Evolutionary conservation across 2,329 filamentous ascomycete genomes (phyloP), one percentile per base, ranked within the genome.

Genomic region (Pestalotiopsis sp.): DNA sequence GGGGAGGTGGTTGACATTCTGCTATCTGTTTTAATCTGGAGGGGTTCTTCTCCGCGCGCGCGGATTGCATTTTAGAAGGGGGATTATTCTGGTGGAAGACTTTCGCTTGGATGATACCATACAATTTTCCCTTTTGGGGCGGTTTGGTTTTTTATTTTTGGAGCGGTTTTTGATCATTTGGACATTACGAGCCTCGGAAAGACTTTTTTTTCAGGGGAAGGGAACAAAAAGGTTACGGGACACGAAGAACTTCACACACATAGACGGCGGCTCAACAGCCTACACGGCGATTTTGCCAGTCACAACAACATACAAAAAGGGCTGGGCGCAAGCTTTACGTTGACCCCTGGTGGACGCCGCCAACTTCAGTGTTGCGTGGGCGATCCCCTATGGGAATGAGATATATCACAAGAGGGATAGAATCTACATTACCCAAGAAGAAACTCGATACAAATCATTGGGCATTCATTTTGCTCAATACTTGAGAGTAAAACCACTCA

Each of bases 61-160:
- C 56, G 70, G 73, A 66, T 59, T 72, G 74, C 71, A 71, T 73
- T 36, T 58, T 72, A 71, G 73, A 74, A 65, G 68, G 68, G 68
- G 69, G 60, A 69, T 71, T 52, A 52, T 52, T 69, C 67, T 72
- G 70, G 68, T 64, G 39, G 57, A 70, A 75, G 70, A 76, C 75
- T 77, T 75, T 78, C 75, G 74, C 73, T 77, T 75, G 76, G 75
- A 78, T 77, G 76, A 78, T 78, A 78, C 77, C 77, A 77, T 66
- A 67, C 68, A 69, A 69, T 59, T 70, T 65, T 58, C 41, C 70
- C 71, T 72, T 72, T 74, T 60, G 71, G 52, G 13, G 69, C 68
- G 11, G 25, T 7, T 9, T 7, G 31, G 31, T 67, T 56, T 66
- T 63, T 70, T 27, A 27, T 27, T 67, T 70, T 71, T n/a, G 38